Evolutionary conservation across 2,329 filamentous ascomycete genomes (phyloP), one percentile per base, ranked within the genome.

Genomic region (Fusarium humuli): DNA sequence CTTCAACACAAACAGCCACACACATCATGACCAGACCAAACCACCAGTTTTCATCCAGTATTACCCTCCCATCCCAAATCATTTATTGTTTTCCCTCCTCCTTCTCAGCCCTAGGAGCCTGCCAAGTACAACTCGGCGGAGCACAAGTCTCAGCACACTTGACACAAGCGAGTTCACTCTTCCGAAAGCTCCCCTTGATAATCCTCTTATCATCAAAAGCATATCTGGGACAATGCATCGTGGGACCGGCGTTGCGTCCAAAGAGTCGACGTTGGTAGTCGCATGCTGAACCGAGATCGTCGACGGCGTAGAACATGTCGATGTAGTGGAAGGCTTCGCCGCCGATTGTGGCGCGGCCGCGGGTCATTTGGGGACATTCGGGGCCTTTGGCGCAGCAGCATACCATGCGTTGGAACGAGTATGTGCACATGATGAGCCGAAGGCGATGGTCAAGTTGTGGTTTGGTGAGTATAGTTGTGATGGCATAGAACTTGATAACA

Each of bases 331-430:
- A 75, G 53, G 64, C 54, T 40, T 76, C 72, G 61, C 73, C 72
- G 30, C 57, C 61, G 23, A 76, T 65, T 14, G 73, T 32, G 48
- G 61, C 72, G 12, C 67, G 65, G 2, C 72, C 73, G 30, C 67
- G 62, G 13, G 57, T 44, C 71, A 75, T 73, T 45, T 76, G 73
- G 1, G 73, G 73, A 30, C 73, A 76, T 12, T 73, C 71, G 48
- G 65, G 55, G n/a, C 73, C 73, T 53, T 76, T 76, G 65, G 72
- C 72, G 69, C 73, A 76, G 50, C 65, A 71, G 72, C 74, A 76
- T 53, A 75, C 72, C 55, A 71, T 64, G 49, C 72, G 72, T 52
- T 76, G 71, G 64, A 75, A 76, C 0, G 73, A 71, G 52, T 76
- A 76, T 48, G 74, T 76, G 60, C 74, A 76, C 74, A 76, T 22